phyloP scores from a whole-genome alignment of 345 rosid genomes.

The Litchi chinensis region DNA sequence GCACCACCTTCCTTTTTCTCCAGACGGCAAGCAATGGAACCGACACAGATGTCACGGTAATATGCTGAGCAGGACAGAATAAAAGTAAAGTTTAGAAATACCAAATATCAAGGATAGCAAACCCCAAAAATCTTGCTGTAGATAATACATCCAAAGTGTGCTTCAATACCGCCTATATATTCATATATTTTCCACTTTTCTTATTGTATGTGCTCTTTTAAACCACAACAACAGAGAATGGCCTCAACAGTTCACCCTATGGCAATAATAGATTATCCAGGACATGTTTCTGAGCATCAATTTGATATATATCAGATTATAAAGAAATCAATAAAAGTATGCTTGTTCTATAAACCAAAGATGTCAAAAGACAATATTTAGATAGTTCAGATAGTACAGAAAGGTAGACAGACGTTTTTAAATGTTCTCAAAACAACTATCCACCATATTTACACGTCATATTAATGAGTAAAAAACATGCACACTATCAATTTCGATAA shows the following conservation, averaged over 20 bases:
- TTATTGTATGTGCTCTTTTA: not conserved
- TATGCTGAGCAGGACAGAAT: conserved; percentile 56
- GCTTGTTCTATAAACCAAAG: not conserved
- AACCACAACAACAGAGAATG: not conserved
- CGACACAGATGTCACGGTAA: conserved; percentile 93
- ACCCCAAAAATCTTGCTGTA: not conserved
- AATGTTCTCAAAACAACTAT: not conserved
- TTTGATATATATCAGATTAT: not conserved
- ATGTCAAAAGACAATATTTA: not conserved
- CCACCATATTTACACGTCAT: not conserved
- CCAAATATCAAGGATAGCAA: not conserved
- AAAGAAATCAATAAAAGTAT: not conserved
- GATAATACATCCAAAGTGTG: not conserved
- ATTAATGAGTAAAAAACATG: not conserved
- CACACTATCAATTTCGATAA: not conserved
- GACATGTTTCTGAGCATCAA: not conserved
- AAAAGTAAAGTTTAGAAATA: conserved; percentile 6
- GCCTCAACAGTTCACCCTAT: not conserved
- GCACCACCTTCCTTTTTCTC: conserved; percentile 90
- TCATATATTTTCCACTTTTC: not conserved
- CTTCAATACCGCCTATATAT: not conserved
- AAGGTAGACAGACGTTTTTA: not conserved
- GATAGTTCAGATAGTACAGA: not conserved
- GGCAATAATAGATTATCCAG: not conserved
- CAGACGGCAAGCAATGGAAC: conserved; percentile 92